A percentile compares a stretch with the other conserved stretches of the same genome.
Evolutionary conservation across 345 rosid genomes (phyloP).

Genomic region (Rubroshorea leprosula): DNA sequence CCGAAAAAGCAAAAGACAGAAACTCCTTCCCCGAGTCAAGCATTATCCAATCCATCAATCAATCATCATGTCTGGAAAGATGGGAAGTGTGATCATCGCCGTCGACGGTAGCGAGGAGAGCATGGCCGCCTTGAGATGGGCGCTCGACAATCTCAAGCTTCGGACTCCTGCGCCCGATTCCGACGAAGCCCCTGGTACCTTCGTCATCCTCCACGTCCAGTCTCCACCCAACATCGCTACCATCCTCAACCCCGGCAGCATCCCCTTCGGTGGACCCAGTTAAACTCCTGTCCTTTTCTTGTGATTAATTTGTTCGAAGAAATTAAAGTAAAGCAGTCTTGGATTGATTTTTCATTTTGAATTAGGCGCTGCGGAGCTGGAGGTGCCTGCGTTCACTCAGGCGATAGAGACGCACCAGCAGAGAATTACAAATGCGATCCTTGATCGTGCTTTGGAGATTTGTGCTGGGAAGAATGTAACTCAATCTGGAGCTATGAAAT

Average conservation of each 20-base stretch:
- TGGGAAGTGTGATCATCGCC: slow-evolving; percentile 62
- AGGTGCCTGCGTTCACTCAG: slow-evolving; percentile 82
- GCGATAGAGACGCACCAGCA: slow-evolving; percentile 86
- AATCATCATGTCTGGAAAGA: slow-evolving; percentile 40
- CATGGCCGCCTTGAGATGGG: slow-evolving; percentile 82
- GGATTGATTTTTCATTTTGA: neutral
- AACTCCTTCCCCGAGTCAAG: neutral
- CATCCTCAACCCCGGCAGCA: slow-evolving; percentile 71
- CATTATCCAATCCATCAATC: slow-evolving; percentile 1
- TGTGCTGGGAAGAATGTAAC: slow-evolving; percentile 48
- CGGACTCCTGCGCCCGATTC: slow-evolving; percentile 48
- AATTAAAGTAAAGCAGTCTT: neutral
- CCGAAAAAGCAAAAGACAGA: neutral
- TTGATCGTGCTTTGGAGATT: slow-evolving; percentile 56
- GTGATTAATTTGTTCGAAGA: neutral
- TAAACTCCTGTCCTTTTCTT: slow-evolving; percentile 12
- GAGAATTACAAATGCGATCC: slow-evolving; percentile 56
- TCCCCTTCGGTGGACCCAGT: slow-evolving; percentile 97
- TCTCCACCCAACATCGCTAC: slow-evolving; percentile 70
- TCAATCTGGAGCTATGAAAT: too few species aligned
- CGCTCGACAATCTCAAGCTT: slow-evolving; percentile 70
- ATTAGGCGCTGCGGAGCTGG: slow-evolving; percentile 43
- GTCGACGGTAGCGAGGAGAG: slow-evolving; percentile 93
- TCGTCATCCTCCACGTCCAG: slow-evolving; percentile 72
- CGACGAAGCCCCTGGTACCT: slow-evolving; percentile 29